Evolutionary conservation across 2,329 filamentous ascomycete genomes (phyloP), one percentile per base, ranked within the genome.

Genomic region (Fusarium brevicatenulatum): DNA sequence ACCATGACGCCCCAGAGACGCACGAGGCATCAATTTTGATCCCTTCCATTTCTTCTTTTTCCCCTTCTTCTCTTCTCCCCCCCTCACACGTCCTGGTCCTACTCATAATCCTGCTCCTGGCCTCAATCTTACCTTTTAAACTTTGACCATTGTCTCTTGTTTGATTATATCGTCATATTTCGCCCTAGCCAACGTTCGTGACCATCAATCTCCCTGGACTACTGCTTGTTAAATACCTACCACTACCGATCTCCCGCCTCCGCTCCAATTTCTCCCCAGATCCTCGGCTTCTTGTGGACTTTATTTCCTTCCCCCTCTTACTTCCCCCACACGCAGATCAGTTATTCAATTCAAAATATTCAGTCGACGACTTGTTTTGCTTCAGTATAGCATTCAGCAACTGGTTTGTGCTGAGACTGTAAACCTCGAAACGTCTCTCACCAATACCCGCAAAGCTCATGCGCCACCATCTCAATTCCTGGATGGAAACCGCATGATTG

Each of bases 1-100:
- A 77, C 76, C 76, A 78, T 78, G 76, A 77, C 76, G 72, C 76
- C 76, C 76, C 75, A 43, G 63, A 47, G 44, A 68, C 58, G 58
- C 66, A 69, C 72, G 69, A 74, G 72, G 68, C 69, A 75, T 73
- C 74, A 74, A 67, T 70, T 76, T 70, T 62, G 54, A 57, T 64
- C 70, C 61, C 58, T 67, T 68, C 54, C 59, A 68, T 66, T 70
- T 66, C 49, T 61, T 71, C 66, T 68, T 67, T 53, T 71, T 74
- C 59, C 66, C 68, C 68, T 66, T 75, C 69, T 67, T 63, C 60
- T 49, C 50, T 32, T 32, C 30, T 32, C 65, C 52, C 64, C 52
- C 64, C 30, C 16, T 34, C 46, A n/a, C 46, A 16, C 30, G n/a
- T 32, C 21, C 32, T 28, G 21, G 46, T 55, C 47, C 57, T n/a